Evolutionary conservation across 257 asterid species (phyloP), one percentile per base, ranked within the genome.

Genomic region (Petunia secreta): DNA sequence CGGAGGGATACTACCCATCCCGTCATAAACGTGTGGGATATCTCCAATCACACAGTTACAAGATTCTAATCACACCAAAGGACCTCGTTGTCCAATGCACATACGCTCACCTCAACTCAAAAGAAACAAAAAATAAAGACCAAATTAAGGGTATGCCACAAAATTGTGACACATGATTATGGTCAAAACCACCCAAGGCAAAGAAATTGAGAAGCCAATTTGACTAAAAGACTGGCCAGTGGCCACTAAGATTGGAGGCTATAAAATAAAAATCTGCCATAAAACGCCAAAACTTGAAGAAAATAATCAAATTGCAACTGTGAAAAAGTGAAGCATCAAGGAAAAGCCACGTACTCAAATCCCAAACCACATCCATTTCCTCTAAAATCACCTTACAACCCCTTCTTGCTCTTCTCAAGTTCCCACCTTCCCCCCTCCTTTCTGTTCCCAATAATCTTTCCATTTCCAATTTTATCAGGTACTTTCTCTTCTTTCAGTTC

Each of bases 281-380:
- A 73, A 83, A 78, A 71, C 44, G 54, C 80, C 84, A 80, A 83
- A 77, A 14, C 41, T 52, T 1, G 13, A 9, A 52, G 1, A 14
- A 46, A 8, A 59, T 54, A 86, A 80, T 83, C 68, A 86, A 78
- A 75, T 75, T 83, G n/a, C 63, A 65, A 46, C 37, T 83, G 65
- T n/a, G 39, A 76, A 82, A 69, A 55, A 46, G 71, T 34, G 58
- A 16, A 76, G 13, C 81, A 79, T 15, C 79, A 87, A 63, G 50
- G 78, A 76, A 78, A 71, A 4, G 91, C 94, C 97, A 94, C 97
- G 97, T 87, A 77, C 43, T 10, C 82, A 43, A n/a, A 52, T 81
- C 77, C 71, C 82, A 81, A 80, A 85, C 94, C 97, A 89, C 91
- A 93, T 85, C 92, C 89, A 53, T 53, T 88, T 86, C 89, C 89